Percentiles rank a stretch among this genome's conserved stretches.
Evolutionary conservation across 2,329 filamentous ascomycete species (phyloP).

Genomic region (Alternaria sp.): DNA sequence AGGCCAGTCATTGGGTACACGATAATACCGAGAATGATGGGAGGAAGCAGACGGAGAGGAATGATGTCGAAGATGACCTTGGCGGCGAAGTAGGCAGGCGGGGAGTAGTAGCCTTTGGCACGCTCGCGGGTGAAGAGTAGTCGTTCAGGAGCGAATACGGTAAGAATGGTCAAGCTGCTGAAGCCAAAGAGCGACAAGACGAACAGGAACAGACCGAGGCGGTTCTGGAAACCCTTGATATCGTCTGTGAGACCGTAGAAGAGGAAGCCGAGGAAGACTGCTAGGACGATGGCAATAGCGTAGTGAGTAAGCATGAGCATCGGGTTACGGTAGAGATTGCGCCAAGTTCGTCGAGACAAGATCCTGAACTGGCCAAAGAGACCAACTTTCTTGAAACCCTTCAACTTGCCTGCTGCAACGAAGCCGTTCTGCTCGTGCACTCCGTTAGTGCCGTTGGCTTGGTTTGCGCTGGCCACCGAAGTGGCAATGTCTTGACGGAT

Average conservation of each 20-base stretch:
- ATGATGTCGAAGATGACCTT: slow-evolving; percentile 99
- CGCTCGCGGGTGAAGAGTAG: slow-evolving; percentile 91
- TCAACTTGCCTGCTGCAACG: slow-evolving; percentile 69
- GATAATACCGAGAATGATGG: slow-evolving; percentile 93
- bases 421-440: slow-evolving; percentile 61
- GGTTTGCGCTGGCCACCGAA: slow-evolving; percentile 69
- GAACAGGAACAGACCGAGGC: slow-evolving; percentile 97
- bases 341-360: slow-evolving; percentile 90
- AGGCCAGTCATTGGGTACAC: slow-evolving; percentile 98
- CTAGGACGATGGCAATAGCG: slow-evolving; percentile 92
- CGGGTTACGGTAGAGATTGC: slow-evolving; percentile 95
- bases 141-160: slow-evolving; percentile 89
- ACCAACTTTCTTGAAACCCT: slow-evolving; percentile 83
- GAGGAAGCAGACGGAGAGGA: slow-evolving; percentile 90
- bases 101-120: slow-evolving; percentile 95
- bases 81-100: slow-evolving; percentile 90
- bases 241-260: slow-evolving; percentile 97
- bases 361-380: slow-evolving; percentile 86
- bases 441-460: slow-evolving; percentile 72
- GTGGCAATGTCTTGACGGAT: slow-evolving; percentile 81
- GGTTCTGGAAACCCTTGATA: slow-evolving; percentile 96
- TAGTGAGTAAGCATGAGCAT: slow-evolving; percentile 99
- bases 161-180: slow-evolving; percentile 91
- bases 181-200: slow-evolving; percentile 95
- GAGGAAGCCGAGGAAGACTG: slow-evolving; percentile 91